Conservation (phyloP, 164 flowering plant genomes). For the Warburgia ugandensis region DNA sequence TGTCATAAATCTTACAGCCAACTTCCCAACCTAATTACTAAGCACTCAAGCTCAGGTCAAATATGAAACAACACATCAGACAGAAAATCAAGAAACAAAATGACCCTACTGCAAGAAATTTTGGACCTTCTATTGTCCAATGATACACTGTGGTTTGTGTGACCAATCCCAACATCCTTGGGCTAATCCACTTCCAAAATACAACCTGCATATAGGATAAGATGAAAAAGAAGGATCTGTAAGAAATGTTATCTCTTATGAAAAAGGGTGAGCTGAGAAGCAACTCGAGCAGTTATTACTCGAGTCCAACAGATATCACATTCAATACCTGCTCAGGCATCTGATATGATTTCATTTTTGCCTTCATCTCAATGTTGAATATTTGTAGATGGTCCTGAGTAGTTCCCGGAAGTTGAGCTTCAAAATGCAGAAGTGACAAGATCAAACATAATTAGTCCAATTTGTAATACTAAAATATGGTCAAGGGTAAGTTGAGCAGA, state of each 20-base stretch:
- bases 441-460: slow-evolving; percentile 12
- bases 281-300: neutral
- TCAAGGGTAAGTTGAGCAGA: neutral
- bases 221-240: neutral
- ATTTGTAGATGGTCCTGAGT: slow-evolving; percentile 96
- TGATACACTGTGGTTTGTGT: slow-evolving; percentile 95
- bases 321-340: slow-evolving; percentile 92
- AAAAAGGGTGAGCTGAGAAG: neutral
- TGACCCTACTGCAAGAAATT: neutral
- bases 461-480: neutral
- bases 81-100: neutral
- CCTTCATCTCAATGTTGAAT: slow-evolving; percentile 92
- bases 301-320: neutral
- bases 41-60: neutral
- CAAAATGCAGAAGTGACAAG: slow-evolving; percentile 32
- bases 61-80: neutral
- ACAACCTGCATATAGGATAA: slow-evolving; percentile 46
- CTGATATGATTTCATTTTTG: slow-evolving; percentile 94
- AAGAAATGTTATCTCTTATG: neutral
- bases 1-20: neutral
- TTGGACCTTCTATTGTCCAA: slow-evolving; percentile 89
- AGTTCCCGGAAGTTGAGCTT: slow-evolving; percentile 95
- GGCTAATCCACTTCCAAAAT: slow-evolving; percentile 98
- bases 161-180: slow-evolving; percentile 83
- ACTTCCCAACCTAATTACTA: neutral